phyloP scores from a whole-genome alignment of 441 rosid species.

The Brassica balearica region DNA sequence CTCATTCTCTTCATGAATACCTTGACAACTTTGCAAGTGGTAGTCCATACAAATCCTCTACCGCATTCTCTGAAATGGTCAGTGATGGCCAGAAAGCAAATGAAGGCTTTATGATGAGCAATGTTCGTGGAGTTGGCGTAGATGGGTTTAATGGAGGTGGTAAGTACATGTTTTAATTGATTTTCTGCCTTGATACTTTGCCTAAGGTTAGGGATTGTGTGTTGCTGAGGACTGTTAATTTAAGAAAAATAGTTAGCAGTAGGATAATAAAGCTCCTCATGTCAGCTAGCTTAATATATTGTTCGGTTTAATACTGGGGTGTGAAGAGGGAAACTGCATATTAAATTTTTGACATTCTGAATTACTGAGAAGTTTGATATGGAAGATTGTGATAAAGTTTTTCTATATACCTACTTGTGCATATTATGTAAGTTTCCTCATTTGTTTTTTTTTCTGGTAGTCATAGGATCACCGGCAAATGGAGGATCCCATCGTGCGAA shows the following conservation, averaged over 20 bases:
- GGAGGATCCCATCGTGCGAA: constrained; percentile 55
- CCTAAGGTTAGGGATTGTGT: constrained; percentile 2
- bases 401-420: background rate
- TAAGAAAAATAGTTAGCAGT: background rate
- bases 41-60: constrained; percentile 51
- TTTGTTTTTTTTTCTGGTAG: constrained; percentile 39
- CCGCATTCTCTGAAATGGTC: constrained; percentile 54
- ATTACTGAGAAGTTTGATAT: background rate
- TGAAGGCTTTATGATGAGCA: constrained; percentile 61
- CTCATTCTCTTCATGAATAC: constrained; percentile 62
- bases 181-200: constrained; percentile 13
- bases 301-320: background rate
- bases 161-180: constrained; percentile 13
- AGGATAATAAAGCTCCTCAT: constrained; percentile 1
- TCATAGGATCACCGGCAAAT: constrained; percentile 63
- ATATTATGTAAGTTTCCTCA: constrained; percentile 7
- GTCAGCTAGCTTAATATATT: constrained; percentile 1
- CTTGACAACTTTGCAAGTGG: constrained; percentile 51
- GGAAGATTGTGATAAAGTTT: constrained; percentile 13
- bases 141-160: constrained; percentile 54
- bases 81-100: constrained; percentile 53
- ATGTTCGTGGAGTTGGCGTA: constrained; percentile 55
- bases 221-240: background rate
- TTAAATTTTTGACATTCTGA: background rate
- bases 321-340: constrained; percentile 7